Percentiles rank a stretch among this genome's conserved stretches.
These are phyloP conservation scores for Zopfia rhizophila DNA, from an alignment of 2,329 filamentous ascomycete genomes.

Conservation along the genomic window DNA sequence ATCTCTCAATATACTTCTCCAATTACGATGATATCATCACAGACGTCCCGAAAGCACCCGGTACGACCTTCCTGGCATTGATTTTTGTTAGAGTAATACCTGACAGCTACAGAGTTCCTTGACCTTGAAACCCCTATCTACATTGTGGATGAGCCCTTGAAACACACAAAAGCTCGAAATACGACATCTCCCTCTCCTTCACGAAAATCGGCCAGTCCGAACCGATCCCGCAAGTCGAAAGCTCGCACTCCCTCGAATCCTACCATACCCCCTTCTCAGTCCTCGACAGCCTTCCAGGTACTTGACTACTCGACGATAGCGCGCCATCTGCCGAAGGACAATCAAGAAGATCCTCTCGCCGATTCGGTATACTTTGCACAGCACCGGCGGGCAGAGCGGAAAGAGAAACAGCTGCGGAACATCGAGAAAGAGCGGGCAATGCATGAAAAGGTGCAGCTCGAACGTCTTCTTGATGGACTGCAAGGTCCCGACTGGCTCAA, in stretches of 20 bases:
- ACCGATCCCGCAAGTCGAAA: slow-evolving; percentile 36
- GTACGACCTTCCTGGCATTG: slow-evolving; percentile 59
- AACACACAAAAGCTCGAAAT: slow-evolving; percentile 33
- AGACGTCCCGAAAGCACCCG: slow-evolving; percentile 80
- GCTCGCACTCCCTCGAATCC: slow-evolving; percentile 26
- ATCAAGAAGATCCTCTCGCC: slow-evolving; percentile 63
- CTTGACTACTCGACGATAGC: slow-evolving; percentile 56
- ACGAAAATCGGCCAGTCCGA: slow-evolving; percentile 37
- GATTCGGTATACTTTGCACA: slow-evolving; percentile 67
- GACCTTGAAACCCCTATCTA: slow-evolving; percentile 78
- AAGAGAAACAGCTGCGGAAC: slow-evolving; percentile 75
- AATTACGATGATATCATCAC: slow-evolving; percentile 96
- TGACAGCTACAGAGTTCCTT: slow-evolving; percentile 70
- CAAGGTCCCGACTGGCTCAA: slow-evolving; percentile 93
- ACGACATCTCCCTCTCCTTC: slow-evolving; percentile 28
- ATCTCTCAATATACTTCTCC: slow-evolving; percentile 88
- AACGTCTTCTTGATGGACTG: slow-evolving; percentile 79
- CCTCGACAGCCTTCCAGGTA: slow-evolving; percentile 46
- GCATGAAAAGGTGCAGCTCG: slow-evolving; percentile 73
- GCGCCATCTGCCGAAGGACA: slow-evolving; percentile 44
- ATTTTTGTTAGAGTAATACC: slow-evolving; percentile 16
- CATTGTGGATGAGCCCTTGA: slow-evolving; percentile 69
- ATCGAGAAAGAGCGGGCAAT: slow-evolving; percentile 73
- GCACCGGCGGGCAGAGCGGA: slow-evolving; percentile 70
- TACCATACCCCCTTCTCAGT: slow-evolving; percentile 30